phyloP scores from a whole-genome alignment of 768 basidiomycete species.

The Porpolomopsis calyptriformis region DNA sequence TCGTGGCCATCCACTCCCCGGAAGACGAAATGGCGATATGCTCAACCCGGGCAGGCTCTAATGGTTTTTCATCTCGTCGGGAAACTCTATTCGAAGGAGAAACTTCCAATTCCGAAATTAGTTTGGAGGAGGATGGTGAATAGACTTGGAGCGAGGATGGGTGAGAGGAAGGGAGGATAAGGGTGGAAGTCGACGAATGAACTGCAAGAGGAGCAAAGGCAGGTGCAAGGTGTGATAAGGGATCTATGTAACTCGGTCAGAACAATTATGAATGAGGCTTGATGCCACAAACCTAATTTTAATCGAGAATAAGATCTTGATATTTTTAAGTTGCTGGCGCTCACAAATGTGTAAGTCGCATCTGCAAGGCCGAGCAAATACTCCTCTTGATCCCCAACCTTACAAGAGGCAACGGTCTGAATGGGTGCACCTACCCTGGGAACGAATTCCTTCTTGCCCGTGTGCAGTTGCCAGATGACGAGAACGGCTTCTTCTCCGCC shows the following conservation, averaged over 20 bases:
- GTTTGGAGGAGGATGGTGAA: conserved; percentile 57
- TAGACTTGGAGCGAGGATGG: conserved; percentile 92
- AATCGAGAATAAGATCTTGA: conserved; percentile 64
- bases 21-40: conserved; percentile 50
- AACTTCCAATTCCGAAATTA: conserved; percentile 83
- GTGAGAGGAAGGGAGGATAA: conserved; percentile 88
- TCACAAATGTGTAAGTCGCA: conserved; percentile 69
- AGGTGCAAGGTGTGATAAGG: conserved; percentile 24
- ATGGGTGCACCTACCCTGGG: conserved; percentile 88
- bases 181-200: conserved; percentile 59
- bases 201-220: conserved; percentile 56
- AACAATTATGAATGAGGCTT: conserved; percentile 1
- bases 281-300: conserved; percentile 50
- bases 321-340: conserved; percentile 60
- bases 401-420: conserved; percentile 51
- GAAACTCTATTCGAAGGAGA: conserved; percentile 89
- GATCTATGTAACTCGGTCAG: conserved; percentile 18
- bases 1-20: conserved; percentile 88
- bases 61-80: conserved; percentile 60
- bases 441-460: conserved; percentile 82
- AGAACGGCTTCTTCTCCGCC: conserved; percentile 94
- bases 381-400: conserved; percentile 60
- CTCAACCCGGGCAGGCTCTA: conserved; percentile 72
- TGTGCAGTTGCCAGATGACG: conserved; percentile 94
- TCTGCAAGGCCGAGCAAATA: conserved; percentile 78